Conservation (phyloP, 1,284 basidiomycete genomes). For the Apiotrichum siamense region DNA sequence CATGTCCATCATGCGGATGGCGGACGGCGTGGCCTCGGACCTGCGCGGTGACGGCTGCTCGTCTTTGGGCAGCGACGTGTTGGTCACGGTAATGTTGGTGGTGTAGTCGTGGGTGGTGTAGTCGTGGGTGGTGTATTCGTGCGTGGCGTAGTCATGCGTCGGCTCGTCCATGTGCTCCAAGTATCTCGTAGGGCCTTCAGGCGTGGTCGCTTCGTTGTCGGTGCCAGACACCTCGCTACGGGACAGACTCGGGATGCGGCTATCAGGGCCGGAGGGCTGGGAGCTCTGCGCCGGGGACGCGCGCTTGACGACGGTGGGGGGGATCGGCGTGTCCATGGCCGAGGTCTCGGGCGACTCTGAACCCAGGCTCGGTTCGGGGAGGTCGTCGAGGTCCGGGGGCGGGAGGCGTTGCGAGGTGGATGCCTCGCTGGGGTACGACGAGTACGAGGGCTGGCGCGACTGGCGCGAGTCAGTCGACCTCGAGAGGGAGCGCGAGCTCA, state of each 20-base stretch:
- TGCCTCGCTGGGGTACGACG: not conserved
- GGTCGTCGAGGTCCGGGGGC: not conserved
- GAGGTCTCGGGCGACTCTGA: not conserved
- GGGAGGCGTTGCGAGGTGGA: not conserved
- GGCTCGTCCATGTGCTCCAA: not conserved
- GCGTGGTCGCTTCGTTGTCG: slow-evolving; percentile 36
- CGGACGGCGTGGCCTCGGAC: slow-evolving; percentile 1
- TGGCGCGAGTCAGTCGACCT: not conserved
- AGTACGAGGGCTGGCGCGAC: not conserved
- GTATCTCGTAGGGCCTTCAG: slow-evolving; percentile 23
- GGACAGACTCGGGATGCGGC: slow-evolving; percentile 37
- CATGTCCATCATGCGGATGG: slow-evolving; percentile 17
- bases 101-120: not conserved
- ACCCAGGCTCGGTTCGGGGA: not conserved
- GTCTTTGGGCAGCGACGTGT: not conserved
- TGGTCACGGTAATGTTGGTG: not conserved
- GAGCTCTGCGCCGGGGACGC: not conserved
- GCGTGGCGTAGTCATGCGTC: not conserved
- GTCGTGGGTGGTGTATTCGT: not conserved
- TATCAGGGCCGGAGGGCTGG: not conserved
- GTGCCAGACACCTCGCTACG: slow-evolving; percentile 35
- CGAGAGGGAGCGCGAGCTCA: not conserved
- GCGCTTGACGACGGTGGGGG: not conserved
- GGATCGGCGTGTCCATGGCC: slow-evolving; percentile 5
- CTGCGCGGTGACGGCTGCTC: not conserved